Evolutionary conservation across 345 rosid genomes (phyloP).

Genomic region (Rhodamnia rubescens): DNA sequence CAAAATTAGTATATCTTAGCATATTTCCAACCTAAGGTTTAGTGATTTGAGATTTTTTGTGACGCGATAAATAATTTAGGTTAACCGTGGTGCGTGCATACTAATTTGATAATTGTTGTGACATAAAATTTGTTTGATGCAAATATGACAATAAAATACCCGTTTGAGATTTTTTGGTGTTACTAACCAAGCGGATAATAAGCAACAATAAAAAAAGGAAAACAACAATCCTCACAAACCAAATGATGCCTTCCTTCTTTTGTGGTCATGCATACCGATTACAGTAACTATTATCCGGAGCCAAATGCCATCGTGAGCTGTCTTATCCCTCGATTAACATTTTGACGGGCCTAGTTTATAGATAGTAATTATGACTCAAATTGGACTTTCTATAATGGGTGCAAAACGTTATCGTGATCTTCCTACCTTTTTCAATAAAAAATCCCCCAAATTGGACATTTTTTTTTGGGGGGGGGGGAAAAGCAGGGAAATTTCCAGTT

Average conservation of each 20-base stretch:
- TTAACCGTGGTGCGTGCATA: too few relatives aligned
- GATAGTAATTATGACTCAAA: not conserved
- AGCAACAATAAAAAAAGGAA: not conserved
- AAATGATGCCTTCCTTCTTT: not conserved
- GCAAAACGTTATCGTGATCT: fast-evolving
- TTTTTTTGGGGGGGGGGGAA: not conserved
- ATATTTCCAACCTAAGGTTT: too few relatives aligned
- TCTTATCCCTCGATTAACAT: not conserved
- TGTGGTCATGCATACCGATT: not conserved
- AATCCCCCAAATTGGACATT: not conserved
- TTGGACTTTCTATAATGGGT: not conserved
- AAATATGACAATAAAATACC: not conserved
- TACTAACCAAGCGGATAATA: not conserved
- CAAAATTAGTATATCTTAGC: not conserved
- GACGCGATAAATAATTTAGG: too few relatives aligned
- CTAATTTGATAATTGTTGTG: not conserved
- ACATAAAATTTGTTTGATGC: not conserved
- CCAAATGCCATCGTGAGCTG: fast-evolving
- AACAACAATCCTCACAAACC: not conserved
- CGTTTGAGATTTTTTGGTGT: not conserved
- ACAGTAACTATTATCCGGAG: not conserved
- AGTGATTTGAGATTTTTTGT: not conserved
- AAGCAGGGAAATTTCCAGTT: not conserved
- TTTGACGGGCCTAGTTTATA: not conserved
- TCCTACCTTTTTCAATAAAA: fast-evolving